Conservation (phyloP, 2,329 filamentous ascomycete species). For the Fulvia fulva region DNA sequence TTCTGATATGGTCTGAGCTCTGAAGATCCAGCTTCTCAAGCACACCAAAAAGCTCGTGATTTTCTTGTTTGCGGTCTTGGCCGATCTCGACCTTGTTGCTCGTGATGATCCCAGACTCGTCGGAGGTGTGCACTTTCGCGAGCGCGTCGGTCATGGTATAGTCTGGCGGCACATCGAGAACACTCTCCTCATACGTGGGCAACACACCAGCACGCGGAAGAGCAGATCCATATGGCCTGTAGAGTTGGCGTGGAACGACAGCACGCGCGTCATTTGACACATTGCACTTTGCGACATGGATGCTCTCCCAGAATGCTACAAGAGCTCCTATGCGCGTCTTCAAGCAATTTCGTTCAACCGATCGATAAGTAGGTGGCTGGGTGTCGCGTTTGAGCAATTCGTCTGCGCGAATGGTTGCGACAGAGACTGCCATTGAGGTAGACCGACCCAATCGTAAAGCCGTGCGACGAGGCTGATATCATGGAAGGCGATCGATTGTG, state of each 20-base stretch:
- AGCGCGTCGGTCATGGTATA: constrained; percentile 36
- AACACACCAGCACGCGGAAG: constrained; percentile 26
- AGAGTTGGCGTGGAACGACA: constrained; percentile 19
- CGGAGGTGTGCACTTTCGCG: constrained; percentile 13
- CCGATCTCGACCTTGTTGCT: background rate
- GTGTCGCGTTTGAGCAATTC: constrained; percentile 41
- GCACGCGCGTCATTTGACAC: background rate
- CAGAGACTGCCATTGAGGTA: constrained; percentile 43
- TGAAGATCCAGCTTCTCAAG: constrained; percentile 53
- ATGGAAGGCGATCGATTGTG: constrained; percentile 31
- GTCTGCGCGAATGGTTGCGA: constrained; percentile 40
- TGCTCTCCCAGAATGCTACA: constrained; percentile 24
- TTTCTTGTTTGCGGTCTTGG: background rate
- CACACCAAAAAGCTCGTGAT: background rate
- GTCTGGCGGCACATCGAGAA: constrained; percentile 43
- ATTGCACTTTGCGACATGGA: background rate
- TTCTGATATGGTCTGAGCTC: constrained; percentile 47
- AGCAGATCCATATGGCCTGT: constrained; percentile 11
- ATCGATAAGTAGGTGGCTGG: constrained; percentile 43
- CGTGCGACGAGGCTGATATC: constrained; percentile 29
- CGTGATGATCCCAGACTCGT: background rate
- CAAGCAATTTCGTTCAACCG: constrained; percentile 41
- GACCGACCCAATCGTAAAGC: constrained; percentile 23
- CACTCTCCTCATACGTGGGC: constrained; percentile 43
- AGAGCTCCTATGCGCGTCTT: constrained; percentile 26